Conservation (phyloP, 2,329 filamentous ascomycete species). For the Lecanoromycetidae sp. region DNA sequence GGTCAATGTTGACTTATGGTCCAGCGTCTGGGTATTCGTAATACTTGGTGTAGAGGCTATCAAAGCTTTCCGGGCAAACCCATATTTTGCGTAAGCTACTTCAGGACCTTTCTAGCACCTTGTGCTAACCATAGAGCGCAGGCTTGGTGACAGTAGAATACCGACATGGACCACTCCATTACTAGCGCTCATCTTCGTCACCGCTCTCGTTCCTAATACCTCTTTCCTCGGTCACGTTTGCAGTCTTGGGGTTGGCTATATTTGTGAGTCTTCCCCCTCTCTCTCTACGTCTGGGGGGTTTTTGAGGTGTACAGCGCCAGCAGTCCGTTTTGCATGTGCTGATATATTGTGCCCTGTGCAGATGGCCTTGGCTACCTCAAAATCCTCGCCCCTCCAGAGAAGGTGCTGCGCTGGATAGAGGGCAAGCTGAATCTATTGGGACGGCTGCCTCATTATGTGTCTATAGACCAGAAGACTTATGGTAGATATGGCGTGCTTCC, state of each 20-base stretch:
- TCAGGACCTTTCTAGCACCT: not conserved
- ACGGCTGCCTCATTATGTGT: slow-evolving; percentile 80
- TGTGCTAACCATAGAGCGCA: slow-evolving; percentile 21
- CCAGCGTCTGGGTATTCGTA: slow-evolving; percentile 83
- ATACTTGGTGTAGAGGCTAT: slow-evolving; percentile 76
- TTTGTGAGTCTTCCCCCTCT: slow-evolving; percentile 47
- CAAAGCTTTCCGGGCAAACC: slow-evolving; percentile 70
- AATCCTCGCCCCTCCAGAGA: slow-evolving; percentile 79
- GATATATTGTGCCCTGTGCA: slow-evolving; percentile 32
- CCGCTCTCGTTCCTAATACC: slow-evolving; percentile 65
- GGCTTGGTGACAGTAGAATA: slow-evolving; percentile 53
- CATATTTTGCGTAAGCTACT: slow-evolving; percentile 49
- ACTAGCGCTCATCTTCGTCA: slow-evolving; percentile 60
- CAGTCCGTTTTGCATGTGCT: too few species aligned
- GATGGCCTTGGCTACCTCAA: slow-evolving; percentile 81
- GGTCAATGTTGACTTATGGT: not conserved
- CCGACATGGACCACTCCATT: slow-evolving; percentile 88
- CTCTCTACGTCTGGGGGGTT: not conserved
- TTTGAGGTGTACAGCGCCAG: too few species aligned
- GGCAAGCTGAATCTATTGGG: slow-evolving; percentile 74
- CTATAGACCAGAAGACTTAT: slow-evolving; percentile 90
- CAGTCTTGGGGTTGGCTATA: slow-evolving; percentile 71
- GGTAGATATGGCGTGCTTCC: slow-evolving; percentile 84
- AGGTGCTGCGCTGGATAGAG: slow-evolving; percentile 77
- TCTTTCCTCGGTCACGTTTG: slow-evolving; percentile 80